Base-by-base conservation (phyloP, 345 rosid species). In the Zanthoxylum bungeanum region DNA sequence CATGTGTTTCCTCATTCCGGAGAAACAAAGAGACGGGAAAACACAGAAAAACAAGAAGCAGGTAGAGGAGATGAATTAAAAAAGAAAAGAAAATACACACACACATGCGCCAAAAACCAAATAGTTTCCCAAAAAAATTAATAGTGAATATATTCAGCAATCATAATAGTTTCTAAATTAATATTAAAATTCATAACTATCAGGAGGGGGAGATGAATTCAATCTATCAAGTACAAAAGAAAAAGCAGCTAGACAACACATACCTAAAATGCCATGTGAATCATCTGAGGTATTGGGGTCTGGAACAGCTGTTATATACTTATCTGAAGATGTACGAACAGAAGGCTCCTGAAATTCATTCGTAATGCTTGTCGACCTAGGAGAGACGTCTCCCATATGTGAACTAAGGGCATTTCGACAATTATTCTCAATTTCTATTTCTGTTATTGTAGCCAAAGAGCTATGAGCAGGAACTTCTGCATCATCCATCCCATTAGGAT, bases 381-480 rank as follows among this genome's bases (percentile, higher is more conserved):
- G 72, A 64, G 84, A 78, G 44, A 36, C 68, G 60, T 73, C 88
- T 72, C 70, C 86, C 65, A 61, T 78, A 66, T 72, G 85, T 34
- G 85, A 79, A 71, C 71, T 61, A 67, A 70, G 76, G 56, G 65
- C 59, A 49, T 71, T 77, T 30, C 39, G 81, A 78, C 68, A 73
- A 78, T 73, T 64, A 50, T 81, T 82, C 78, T 82, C 84, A 5
- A 64, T 55, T 81, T 88, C 92, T 68, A 82, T 91, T 85, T 89
- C 98, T 73, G 92, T 84, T 76, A 75, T 79, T 73, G 83, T 76
- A n/a, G 78, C 83, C 71, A 87, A 77, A 65, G 81, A 75, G 72
- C 73, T 75, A 30, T 69, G 84, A 30, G 51, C 60, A 25, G 81
- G 73, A 76, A 78, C 81, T 73, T 85, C 90, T 9, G 56, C 66